phyloP scores from a whole-genome alignment of 2,329 filamentous ascomycete species.

The Curvularia hawaiiensis region DNA sequence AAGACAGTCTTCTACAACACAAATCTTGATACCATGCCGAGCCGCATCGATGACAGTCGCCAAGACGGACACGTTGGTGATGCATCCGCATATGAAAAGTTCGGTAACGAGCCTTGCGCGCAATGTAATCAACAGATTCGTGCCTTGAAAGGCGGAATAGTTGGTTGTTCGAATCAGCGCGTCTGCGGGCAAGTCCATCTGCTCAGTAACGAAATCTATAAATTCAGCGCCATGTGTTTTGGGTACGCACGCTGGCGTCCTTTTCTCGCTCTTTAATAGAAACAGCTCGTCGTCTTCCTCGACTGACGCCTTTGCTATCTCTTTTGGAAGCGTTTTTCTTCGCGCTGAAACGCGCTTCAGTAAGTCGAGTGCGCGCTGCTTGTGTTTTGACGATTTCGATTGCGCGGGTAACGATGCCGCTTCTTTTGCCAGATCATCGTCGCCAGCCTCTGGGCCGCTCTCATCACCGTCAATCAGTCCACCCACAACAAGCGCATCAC shows the following conservation, averaged over 20 bases:
- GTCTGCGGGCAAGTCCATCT: slow-evolving; percentile 58
- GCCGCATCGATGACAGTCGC: slow-evolving; percentile 92
- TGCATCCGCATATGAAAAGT: slow-evolving; percentile 83
- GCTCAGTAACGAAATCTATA: slow-evolving; percentile 54
- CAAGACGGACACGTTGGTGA: slow-evolving; percentile 87
- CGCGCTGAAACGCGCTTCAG: slow-evolving; percentile 45
- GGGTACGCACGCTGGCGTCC: slow-evolving; percentile 50
- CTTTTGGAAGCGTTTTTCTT: slow-evolving; percentile 33
- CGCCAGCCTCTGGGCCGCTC: slow-evolving; percentile 41
- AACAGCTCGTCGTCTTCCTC: slow-evolving; percentile 56
- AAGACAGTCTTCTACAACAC: slow-evolving; percentile 85
- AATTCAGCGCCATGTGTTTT: slow-evolving; percentile 57
- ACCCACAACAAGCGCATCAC: slow-evolving; percentile 51
- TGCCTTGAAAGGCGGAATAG: slow-evolving; percentile 86
- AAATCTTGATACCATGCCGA: slow-evolving; percentile 84
- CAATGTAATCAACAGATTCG: slow-evolving; percentile 74
- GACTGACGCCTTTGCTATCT: slow-evolving; percentile 33
- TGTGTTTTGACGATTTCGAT: slow-evolving; percentile 44
- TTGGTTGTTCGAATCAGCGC: slow-evolving; percentile 70
- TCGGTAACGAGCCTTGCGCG: slow-evolving; percentile 89
- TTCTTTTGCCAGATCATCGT: slow-evolving; percentile 33
- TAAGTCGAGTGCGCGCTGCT: slow-evolving; percentile 44
- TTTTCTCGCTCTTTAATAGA: slow-evolving; percentile 45
- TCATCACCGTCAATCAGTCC: slow-evolving; percentile 45
- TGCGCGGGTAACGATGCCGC: slow-evolving; percentile 34